Percentiles rank a stretch among this genome's conserved stretches.
These are phyloP conservation scores for Allium sativum DNA, from an alignment of 106 monocot genomes.

Conservation along the genomic window DNA sequence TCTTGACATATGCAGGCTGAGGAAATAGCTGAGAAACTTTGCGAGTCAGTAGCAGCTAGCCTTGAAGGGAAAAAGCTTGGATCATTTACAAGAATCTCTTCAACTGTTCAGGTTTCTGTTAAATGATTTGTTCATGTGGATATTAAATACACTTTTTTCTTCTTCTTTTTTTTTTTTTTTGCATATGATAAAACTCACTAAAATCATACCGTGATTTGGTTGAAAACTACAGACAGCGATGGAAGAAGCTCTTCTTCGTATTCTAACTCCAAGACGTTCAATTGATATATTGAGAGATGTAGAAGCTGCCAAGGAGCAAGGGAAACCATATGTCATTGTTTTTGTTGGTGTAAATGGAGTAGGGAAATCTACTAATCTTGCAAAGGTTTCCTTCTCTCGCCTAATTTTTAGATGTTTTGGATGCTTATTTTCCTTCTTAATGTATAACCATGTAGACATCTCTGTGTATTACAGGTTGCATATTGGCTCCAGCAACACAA, in stretches of 20 bases:
- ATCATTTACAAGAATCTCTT: conserved; percentile 92
- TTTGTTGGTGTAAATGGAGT: conserved; percentile 99
- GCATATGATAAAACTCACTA: neutral
- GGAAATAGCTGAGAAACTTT: conserved; percentile 98
- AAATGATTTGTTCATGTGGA: no score
- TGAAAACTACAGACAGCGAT: conserved; percentile 66
- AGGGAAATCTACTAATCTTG: conserved; percentile 98
- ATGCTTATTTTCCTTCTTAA: no score
- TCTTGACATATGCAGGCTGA: conserved; percentile 55
- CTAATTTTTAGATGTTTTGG: neutral
- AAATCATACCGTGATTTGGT: neutral
- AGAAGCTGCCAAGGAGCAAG: conserved; percentile 91
- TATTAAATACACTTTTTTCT: no score
- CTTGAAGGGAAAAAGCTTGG: conserved; percentile 97
- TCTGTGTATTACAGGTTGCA: conserved; percentile 48
- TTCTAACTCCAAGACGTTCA: conserved; percentile 85
- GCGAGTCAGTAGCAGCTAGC: conserved; percentile 92
- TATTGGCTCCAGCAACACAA: conserved; percentile 97
- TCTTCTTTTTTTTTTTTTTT: no score
- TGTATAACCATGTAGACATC: no score
- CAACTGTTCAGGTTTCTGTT: conserved; percentile 74
- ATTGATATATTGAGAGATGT: conserved; percentile 98
- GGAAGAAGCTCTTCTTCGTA: conserved; percentile 97
- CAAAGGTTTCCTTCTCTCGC: conserved; percentile 44
- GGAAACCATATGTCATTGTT: conserved; percentile 92